These are phyloP conservation scores for Suhomyces xylopsoci DNA, from an alignment of 805 yeast genomes.

Conservation along the genomic window DNA sequence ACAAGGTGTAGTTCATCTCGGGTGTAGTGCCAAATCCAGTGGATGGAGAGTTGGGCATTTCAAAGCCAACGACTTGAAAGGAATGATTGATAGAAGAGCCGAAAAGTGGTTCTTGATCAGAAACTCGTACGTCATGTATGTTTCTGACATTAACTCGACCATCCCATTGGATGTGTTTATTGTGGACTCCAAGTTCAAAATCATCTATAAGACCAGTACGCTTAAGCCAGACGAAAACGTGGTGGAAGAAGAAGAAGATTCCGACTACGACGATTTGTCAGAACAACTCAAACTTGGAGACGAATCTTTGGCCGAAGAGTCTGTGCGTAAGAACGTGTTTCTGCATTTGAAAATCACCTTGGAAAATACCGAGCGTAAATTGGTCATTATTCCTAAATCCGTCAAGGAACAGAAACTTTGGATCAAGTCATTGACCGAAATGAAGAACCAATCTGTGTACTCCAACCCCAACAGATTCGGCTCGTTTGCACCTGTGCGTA, in stretches of 20 bases:
- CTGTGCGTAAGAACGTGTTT: constrained; percentile 43
- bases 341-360: constrained; percentile 53
- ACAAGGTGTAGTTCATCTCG: constrained; percentile 79
- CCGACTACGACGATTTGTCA: constrained; percentile 45
- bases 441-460: constrained; percentile 73
- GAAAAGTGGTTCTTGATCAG: constrained; percentile 90
- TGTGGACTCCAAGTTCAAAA: constrained; percentile 73
- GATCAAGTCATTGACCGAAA: constrained; percentile 67
- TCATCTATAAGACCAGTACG: constrained; percentile 46
- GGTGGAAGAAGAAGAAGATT: constrained; percentile 35
- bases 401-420: constrained; percentile 64
- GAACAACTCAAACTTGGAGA: constrained; percentile 22
- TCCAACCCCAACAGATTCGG: constrained; percentile 69
- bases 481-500: constrained; percentile 89
- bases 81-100: constrained; percentile 87
- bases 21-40: constrained; percentile 80
- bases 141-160: constrained; percentile 80
- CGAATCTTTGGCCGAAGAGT: constrained; percentile 19
- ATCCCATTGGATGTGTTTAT: constrained; percentile 88
- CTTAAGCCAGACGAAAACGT: constrained; percentile 14
- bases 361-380: constrained; percentile 74
- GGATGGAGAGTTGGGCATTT: constrained; percentile 97
- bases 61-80: constrained; percentile 70
- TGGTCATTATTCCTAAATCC: constrained; percentile 68
- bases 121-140: constrained; percentile 80